Evolutionary conservation across 2,329 filamentous ascomycete genomes (phyloP).

Genomic region (Dothideomycetes sp.): DNA sequence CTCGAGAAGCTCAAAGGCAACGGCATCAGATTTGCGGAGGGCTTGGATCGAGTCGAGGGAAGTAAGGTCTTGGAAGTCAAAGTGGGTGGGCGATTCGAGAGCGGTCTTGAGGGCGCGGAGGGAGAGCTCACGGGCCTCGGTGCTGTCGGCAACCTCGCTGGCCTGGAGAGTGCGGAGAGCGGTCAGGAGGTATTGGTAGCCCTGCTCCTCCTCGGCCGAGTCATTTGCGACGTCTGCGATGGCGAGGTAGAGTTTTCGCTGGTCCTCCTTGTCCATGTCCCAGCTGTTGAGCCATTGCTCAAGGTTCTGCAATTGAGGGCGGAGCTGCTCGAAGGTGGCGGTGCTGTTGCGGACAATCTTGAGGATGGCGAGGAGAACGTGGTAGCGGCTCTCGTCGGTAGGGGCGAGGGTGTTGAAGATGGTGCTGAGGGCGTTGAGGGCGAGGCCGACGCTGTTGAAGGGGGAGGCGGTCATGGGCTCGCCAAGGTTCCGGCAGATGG

Average conservation of each 20-base stretch:
- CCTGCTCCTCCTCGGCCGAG: conserved; percentile 64
- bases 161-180: conserved; percentile 67
- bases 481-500: conserved; percentile 79
- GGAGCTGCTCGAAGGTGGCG: conserved; percentile 63
- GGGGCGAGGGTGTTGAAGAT: conserved; percentile 88
- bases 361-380: conserved; percentile 82
- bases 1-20: conserved; percentile 85
- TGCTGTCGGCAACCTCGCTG: conserved; percentile 40
- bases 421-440: conserved; percentile 82
- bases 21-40: conserved; percentile 70
- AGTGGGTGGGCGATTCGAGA: conserved; percentile 54
- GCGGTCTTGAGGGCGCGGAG: conserved; percentile 55
- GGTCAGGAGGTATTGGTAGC: conserved; percentile 60
- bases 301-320: conserved; percentile 72
- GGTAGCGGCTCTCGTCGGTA: conserved; percentile 69
- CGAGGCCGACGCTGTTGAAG: conserved; percentile 71
- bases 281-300: conserved; percentile 73
- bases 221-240: conserved; percentile 73
- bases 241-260: conserved; percentile 73
- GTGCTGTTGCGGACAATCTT: conserved; percentile 62
- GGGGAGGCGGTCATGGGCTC: conserved; percentile 80
- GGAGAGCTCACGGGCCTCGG: conserved; percentile 47
- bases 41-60: conserved; percentile 70
- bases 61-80: conserved; percentile 63
- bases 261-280: conserved; percentile 71